These are phyloP conservation scores for Echinosphaeria canescens DNA, from an alignment of 2,329 filamentous ascomycete genomes.

Conservation along the genomic window DNA sequence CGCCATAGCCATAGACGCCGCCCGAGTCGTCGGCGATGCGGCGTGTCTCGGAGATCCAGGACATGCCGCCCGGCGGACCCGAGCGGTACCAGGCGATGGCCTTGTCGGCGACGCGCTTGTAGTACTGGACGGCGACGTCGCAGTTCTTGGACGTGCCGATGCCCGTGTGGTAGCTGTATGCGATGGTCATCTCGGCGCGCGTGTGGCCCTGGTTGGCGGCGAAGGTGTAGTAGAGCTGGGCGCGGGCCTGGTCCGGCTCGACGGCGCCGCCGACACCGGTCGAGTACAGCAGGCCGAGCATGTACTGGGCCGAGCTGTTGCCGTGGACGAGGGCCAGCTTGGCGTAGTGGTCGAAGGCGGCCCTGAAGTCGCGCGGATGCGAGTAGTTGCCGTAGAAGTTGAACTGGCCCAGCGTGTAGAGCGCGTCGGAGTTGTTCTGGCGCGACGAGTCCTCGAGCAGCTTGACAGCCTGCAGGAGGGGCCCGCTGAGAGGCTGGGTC, in stretches of 20 bases:
- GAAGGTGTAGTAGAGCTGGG: conserved; percentile 85
- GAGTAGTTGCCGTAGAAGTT: conserved; percentile 95
- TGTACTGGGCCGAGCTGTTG: conserved; percentile 84
- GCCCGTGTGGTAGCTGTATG: conserved; percentile 65
- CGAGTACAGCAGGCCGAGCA: conserved; percentile 90
- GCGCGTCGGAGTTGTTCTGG: conserved; percentile 54
- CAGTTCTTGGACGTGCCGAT: conserved; percentile 76
- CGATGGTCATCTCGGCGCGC: conserved; percentile 82
- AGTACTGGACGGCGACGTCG: conserved; percentile 67
- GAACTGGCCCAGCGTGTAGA: conserved; percentile 79
- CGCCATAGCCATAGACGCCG: conserved; percentile 87
- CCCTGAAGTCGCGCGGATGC: conserved; percentile 59
- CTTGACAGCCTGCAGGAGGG: conserved; percentile 25
- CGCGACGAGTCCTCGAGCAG: conserved; percentile 28
- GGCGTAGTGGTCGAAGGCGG: conserved; percentile 65
- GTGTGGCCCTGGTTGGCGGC: conserved; percentile 69
- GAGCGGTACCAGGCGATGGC: conserved; percentile 73
- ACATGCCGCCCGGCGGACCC: conserved; percentile 73
- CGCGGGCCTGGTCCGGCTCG: conserved; percentile 71
- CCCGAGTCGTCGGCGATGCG: conserved; percentile 78
- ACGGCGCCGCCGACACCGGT: conserved; percentile 74
- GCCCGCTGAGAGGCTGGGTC: conserved; percentile 18
- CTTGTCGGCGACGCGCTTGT: conserved; percentile 86
- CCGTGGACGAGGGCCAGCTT: conserved; percentile 55
- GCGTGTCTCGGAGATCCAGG: conserved; percentile 57